Evolutionary conservation across 2,329 filamentous ascomycete genomes (phyloP).

Genomic region (Aspergillus jensenii): DNA sequence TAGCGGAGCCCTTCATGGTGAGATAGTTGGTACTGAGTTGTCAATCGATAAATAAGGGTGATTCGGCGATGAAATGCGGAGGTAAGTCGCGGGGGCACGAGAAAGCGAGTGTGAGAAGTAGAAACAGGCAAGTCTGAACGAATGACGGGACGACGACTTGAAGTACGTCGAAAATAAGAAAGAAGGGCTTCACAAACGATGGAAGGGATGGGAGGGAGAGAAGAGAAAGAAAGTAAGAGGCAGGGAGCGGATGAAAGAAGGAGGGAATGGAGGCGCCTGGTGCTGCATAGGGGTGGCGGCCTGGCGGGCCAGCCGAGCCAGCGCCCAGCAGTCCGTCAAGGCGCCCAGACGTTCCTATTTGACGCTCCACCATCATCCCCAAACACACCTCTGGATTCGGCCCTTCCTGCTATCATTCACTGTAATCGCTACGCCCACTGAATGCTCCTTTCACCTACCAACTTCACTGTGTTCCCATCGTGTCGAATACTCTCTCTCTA

Average conservation of each 20-base stretch:
- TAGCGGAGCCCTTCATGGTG: constrained; percentile 56
- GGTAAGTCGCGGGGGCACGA: constrained; percentile 1
- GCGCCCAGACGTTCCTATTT: not conserved
- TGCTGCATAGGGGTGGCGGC: constrained; percentile 6
- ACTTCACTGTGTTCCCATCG: too few relatives aligned
- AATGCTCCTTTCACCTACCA: too few relatives aligned
- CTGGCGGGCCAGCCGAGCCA: too few relatives aligned
- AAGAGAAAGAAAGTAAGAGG: not conserved
- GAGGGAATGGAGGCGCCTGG: constrained; percentile 6
- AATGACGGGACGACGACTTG: constrained; percentile 16
- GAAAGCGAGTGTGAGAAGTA: constrained; percentile 10
- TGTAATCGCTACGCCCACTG: too few relatives aligned
- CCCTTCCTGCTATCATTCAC: too few relatives aligned
- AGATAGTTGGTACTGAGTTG: not conserved
- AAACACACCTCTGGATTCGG: not conserved
- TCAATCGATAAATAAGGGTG: not conserved
- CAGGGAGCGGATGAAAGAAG: constrained; percentile 1
- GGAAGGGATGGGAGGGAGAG: constrained; percentile 6
- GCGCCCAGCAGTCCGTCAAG: not conserved
- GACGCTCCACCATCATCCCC: not conserved
- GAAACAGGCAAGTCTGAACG: constrained; percentile 15
- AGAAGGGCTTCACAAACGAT: constrained; percentile 10
- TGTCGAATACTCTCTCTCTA: too few relatives aligned
- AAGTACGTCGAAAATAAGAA: constrained; percentile 10
- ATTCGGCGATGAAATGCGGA: not conserved